phyloP scores from a whole-genome alignment of 768 basidiomycete genomes.

The Trametopsis cervina region DNA sequence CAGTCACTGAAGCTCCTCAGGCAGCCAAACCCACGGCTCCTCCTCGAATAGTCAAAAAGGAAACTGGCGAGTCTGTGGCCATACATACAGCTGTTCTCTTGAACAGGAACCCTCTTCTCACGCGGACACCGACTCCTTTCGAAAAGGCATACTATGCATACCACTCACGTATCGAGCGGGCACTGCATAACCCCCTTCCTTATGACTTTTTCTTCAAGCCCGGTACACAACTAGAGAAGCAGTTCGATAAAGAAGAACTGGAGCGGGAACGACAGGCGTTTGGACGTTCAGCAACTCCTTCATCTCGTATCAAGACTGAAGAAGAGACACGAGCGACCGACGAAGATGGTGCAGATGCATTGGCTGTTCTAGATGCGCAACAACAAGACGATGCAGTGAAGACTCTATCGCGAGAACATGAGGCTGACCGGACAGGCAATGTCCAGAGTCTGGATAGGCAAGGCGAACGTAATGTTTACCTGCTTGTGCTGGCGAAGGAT shows the following conservation, averaged over 20 bases:
- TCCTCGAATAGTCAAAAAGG: conserved; percentile 20
- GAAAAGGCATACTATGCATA: conserved; percentile 81
- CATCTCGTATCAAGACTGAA: conserved; percentile 3
- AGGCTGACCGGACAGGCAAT: conserved; percentile 55
- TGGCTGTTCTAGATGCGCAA: conserved; percentile 22
- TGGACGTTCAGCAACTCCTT: conserved; percentile 31
- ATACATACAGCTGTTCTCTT: conserved; percentile 64
- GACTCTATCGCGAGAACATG: conserved; percentile 52
- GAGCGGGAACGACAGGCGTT: conserved; percentile 68
- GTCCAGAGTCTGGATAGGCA: conserved; percentile 72
- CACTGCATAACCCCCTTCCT: conserved; percentile 84
- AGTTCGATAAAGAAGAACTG: conserved; percentile 72
- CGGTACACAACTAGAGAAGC: conserved; percentile 76
- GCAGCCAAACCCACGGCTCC: background rate
- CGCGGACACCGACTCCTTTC: conserved; percentile 63
- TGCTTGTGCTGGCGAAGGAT: conserved; percentile 56
- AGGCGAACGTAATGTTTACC: conserved; percentile 82
- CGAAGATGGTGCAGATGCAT: conserved; percentile 11
- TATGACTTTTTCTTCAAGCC: conserved; percentile 91
- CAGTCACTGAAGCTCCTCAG: conserved; percentile 17
- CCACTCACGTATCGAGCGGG: conserved; percentile 75
- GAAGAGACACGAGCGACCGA: conserved; percentile 11
- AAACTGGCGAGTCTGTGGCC: conserved; percentile 24
- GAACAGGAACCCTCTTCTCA: conserved; percentile 72
- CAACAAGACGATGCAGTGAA: conserved; percentile 47